phyloP scores from a whole-genome alignment of 225 moss, liverwort and hornwort species.

The Pleurozium schreberi region DNA sequence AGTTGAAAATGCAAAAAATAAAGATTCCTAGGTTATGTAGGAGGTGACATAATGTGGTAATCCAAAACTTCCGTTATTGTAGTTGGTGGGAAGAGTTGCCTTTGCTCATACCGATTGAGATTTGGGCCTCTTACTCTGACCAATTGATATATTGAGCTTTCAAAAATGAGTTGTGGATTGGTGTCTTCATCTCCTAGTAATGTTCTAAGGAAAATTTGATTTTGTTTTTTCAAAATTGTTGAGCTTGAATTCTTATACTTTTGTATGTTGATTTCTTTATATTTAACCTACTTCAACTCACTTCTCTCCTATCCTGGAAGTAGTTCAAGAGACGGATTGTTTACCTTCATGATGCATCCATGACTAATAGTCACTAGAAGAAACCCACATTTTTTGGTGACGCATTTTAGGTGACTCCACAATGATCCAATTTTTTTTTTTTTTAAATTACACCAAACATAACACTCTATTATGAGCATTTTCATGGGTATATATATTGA shows the following conservation, averaged over 20 bases:
- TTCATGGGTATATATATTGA: too few relatives aligned
- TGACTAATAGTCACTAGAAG: not conserved
- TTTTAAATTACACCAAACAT: too few relatives aligned
- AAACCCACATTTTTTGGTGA: too few relatives aligned
- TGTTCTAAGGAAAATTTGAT: not conserved
- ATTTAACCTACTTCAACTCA: not conserved
- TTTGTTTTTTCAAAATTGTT: too few relatives aligned
- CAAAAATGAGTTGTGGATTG: not conserved
- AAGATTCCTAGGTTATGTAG: not conserved
- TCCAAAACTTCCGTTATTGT: not conserved
- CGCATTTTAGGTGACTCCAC: too few relatives aligned
- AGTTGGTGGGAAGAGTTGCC: not conserved
- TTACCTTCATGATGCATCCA: not conserved
- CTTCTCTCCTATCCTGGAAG: not conserved
- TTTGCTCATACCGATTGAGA: rapidly evolving
- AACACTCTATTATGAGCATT: too few relatives aligned
- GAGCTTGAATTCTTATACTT: too few relatives aligned
- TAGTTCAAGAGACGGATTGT: not conserved
- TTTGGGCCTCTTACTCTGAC: not conserved
- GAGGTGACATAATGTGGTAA: not conserved
- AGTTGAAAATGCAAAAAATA: not conserved
- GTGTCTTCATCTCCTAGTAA: not conserved
- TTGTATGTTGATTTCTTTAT: not conserved
- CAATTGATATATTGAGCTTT: not conserved
- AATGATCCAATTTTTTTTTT: too few relatives aligned